Evolutionary conservation across 352 stramenopile species (phyloP), one percentile per base, ranked within the genome.

Genomic region (Phytophthora vignae): DNA sequence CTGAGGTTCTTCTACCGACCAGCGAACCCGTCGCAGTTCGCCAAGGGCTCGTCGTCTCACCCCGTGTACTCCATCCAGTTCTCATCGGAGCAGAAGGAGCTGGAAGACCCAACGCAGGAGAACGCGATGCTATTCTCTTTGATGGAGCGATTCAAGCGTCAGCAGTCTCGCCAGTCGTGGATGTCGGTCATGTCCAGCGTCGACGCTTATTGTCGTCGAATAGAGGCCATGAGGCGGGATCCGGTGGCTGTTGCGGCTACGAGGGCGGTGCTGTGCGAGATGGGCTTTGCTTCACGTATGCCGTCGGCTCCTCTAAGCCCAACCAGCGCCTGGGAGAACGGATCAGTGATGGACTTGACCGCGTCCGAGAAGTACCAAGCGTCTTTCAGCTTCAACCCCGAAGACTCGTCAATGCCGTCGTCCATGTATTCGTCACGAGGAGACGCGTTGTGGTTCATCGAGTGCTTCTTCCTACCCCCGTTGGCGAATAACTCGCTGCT

Each of bases 1-100:
- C 69, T 96, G 33, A 69, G 74, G 2, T 86, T 93, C 64, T 92
- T 94, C 53, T 94, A 92, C 59, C 83, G 89, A 17, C 77, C 82
- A 15, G 76, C 87, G 1, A 92, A 91, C 33, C 65, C 77, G 42
- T 84, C 79, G 2, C 81, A 89, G 63, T 83, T 92, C 31, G 59
- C 63, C 6, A 81, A 87, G 27, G 77, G 63, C 12, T 84, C 77
- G 7, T 92, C 84, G 19, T 83, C 77, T 14, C 79, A 92, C 58
- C 84, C 86, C 2, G 64, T 89, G 1, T 88, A 81, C 55, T 79
- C 84, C 3, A 78, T 90, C 21, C 81, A 90, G 36, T 85, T 81
- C 29, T 78, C 73, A 21, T 66, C 58, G 19, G n/a, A 60, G 9
- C 19, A 69, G 15, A 54, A 42, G 6, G 64, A 52, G 14, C 22